These are phyloP conservation scores for Micractinium sp. DNA, from an alignment of 139 green algal species.

Conservation along the genomic window DNA sequence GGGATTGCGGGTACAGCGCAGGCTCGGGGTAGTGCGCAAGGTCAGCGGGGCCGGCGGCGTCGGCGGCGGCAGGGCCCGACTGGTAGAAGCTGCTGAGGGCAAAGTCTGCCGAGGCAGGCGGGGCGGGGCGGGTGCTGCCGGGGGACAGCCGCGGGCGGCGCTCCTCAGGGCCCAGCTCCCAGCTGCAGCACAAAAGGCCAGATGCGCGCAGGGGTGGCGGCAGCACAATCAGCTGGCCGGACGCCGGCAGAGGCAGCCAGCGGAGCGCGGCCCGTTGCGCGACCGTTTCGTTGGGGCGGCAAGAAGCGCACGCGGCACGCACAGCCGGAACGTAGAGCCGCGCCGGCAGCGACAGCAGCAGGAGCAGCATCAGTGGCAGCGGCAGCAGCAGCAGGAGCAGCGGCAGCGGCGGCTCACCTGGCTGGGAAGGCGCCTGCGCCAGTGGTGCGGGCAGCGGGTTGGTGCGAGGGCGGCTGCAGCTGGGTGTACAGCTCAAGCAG, in stretches of 20 bases:
- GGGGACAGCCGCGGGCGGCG: background rate
- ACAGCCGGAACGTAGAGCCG: background rate
- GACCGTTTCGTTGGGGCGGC: too few relatives aligned
- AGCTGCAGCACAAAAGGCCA: background rate
- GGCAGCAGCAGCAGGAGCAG: too few relatives aligned
- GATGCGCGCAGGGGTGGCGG: too few relatives aligned
- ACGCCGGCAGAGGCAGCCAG: background rate
- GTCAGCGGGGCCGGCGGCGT: background rate
- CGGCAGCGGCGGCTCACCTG: background rate
- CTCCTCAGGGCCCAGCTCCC: background rate
- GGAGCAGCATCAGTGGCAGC: background rate
- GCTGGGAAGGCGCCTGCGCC: background rate
- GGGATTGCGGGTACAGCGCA: background rate
- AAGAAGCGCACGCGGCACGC: background rate
- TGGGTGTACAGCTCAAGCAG: background rate
- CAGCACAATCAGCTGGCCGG: too few relatives aligned
- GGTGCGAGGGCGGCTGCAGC: background rate
- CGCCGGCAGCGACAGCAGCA: background rate
- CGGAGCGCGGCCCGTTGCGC: background rate
- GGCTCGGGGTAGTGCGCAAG: background rate
- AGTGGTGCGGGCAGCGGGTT: too few relatives aligned
- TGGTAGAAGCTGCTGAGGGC: background rate
- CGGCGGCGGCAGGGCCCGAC: background rate
- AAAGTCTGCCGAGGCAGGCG: background rate
- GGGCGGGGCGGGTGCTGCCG: background rate